Evolutionary conservation across 2,329 filamentous ascomycete species (phyloP).

Genomic region (Pseudogymnoascus verrucosus): DNA sequence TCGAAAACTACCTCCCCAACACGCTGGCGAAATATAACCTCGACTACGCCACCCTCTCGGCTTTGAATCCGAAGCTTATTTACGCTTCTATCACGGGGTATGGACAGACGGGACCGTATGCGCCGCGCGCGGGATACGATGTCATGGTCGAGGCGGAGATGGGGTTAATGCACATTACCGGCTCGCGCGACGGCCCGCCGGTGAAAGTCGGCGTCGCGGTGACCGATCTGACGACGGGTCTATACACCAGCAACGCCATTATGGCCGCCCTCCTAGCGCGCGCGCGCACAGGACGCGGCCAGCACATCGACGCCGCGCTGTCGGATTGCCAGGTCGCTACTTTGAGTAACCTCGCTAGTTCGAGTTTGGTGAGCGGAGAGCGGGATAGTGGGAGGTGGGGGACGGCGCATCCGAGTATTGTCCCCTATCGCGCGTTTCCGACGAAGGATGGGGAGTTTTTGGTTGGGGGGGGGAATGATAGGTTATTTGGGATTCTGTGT

Average conservation of each 20-base stretch:
- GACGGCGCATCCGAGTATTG: conserved; percentile 89
- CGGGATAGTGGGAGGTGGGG: conserved; percentile 89
- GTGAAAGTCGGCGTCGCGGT: conserved; percentile 98
- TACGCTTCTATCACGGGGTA: conserved; percentile 97
- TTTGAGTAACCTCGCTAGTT: conserved; percentile 90
- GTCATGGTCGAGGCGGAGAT: conserved; percentile 99
- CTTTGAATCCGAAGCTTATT: conserved; percentile 78
- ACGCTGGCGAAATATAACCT: conserved; percentile 83
- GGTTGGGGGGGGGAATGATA: conserved; percentile 65
- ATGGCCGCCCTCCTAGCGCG: conserved; percentile 85
- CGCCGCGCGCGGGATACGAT: conserved; percentile 84
- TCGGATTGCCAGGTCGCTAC: conserved; percentile 95
- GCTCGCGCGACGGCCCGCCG: conserved; percentile 75
- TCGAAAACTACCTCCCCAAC: conserved; percentile 94
- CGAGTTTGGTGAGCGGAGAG: conserved; percentile 78
- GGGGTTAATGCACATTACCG: conserved; percentile 97
- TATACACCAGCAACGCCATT: conserved; percentile 92
- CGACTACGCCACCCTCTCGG: conserved; percentile 73
- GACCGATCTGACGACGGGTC: conserved; percentile 86
- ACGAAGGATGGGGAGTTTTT: conserved; percentile 65
- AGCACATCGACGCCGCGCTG: conserved; percentile 85
- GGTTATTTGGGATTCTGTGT: conserved; percentile 58
- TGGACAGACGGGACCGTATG: conserved; percentile 88
- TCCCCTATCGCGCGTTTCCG: conserved; percentile 82
- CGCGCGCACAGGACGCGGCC: conserved; percentile 66